These are phyloP conservation scores for Taxawa tesnikishii DNA, from an alignment of 2,329 filamentous ascomycete species.

Conservation along the genomic window DNA sequence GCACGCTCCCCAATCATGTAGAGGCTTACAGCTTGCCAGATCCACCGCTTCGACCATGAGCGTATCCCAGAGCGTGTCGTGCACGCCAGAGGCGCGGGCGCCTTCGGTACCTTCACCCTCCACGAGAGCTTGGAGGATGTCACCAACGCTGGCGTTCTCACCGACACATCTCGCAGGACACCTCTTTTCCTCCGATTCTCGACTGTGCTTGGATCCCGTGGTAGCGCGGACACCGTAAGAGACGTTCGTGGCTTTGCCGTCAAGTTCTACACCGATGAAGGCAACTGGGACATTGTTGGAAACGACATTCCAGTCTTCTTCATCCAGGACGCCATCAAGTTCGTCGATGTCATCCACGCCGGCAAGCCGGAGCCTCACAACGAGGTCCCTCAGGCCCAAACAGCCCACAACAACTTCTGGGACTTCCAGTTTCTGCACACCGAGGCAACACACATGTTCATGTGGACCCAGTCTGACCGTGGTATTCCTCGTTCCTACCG, in stretches of 20 bases:
- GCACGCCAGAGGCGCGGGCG: slow-evolving; percentile 52
- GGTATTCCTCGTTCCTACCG: slow-evolving; percentile 62
- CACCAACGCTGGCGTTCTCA: slow-evolving; percentile 51
- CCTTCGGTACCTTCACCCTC: slow-evolving; percentile 56
- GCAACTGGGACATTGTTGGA: slow-evolving; percentile 55
- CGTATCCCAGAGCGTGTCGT: slow-evolving; percentile 58
- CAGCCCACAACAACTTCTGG: slow-evolving; percentile 66
- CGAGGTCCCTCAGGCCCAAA: slow-evolving; percentile 59
- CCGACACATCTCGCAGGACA: slow-evolving; percentile 55
- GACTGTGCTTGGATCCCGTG: slow-evolving; percentile 62
- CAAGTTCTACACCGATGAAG: slow-evolving; percentile 67
- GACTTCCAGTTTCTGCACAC: slow-evolving; percentile 57
- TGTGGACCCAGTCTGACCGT: slow-evolving; percentile 69
- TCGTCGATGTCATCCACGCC: slow-evolving; percentile 52
- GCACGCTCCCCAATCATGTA: too few relatives aligned
- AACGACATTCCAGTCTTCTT: slow-evolving; percentile 70
- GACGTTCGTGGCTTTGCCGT: slow-evolving; percentile 71
- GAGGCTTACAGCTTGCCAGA: too few relatives aligned
- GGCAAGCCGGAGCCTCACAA: slow-evolving; percentile 60
- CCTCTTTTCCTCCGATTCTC: slow-evolving; percentile 64
- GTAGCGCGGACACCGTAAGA: slow-evolving; percentile 70
- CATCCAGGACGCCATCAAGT: slow-evolving; percentile 64
- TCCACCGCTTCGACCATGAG: slow-evolving; percentile 65
- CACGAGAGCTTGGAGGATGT: slow-evolving; percentile 52
- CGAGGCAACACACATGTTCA: slow-evolving; percentile 66